These are phyloP conservation scores for Sporisorium iseilematis-ciliati DNA, from an alignment of 1,284 basidiomycete species.

Conservation along the genomic window DNA sequence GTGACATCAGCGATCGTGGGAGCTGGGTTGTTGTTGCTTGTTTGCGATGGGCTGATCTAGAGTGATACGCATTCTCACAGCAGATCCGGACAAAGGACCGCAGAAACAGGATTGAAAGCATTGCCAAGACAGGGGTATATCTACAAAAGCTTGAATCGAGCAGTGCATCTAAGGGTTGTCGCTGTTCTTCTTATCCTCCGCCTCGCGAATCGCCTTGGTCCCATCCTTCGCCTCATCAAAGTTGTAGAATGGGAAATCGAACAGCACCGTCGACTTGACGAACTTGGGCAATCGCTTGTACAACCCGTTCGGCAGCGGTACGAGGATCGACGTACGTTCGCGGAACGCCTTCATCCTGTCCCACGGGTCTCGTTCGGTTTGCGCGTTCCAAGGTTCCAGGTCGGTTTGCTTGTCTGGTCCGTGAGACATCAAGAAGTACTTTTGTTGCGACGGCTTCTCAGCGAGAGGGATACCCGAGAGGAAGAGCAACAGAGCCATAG, in stretches of 20 bases:
- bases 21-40: slow-evolving; percentile 62
- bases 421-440: slow-evolving; percentile 76
- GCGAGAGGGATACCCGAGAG: slow-evolving; percentile 79
- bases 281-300: slow-evolving; percentile 75
- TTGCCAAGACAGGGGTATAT: slow-evolving; percentile 3
- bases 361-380: slow-evolving; percentile 62
- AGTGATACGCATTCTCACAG: slow-evolving; percentile 1
- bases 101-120: background rate
- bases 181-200: slow-evolving; percentile 50
- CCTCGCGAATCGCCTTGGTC: slow-evolving; percentile 48
- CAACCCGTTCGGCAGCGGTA: slow-evolving; percentile 77
- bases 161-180: slow-evolving; percentile 23
- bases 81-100: too few relatives aligned
- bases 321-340: slow-evolving; percentile 75
- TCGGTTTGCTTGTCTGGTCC: slow-evolving; percentile 48
- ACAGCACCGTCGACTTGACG: slow-evolving; percentile 76
- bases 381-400: slow-evolving; percentile 46
- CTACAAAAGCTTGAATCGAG: slow-evolving; percentile 8
- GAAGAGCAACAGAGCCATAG: slow-evolving; percentile 70
- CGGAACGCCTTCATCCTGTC: slow-evolving; percentile 58
- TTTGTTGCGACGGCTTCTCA: slow-evolving; percentile 79
- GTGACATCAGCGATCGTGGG: slow-evolving; percentile 59
- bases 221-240: slow-evolving; percentile 65
- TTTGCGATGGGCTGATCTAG: too few relatives aligned
- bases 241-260: slow-evolving; percentile 72